phyloP scores from a whole-genome alignment of 352 stramenopile species.

The Blastocystis sp. region DNA sequence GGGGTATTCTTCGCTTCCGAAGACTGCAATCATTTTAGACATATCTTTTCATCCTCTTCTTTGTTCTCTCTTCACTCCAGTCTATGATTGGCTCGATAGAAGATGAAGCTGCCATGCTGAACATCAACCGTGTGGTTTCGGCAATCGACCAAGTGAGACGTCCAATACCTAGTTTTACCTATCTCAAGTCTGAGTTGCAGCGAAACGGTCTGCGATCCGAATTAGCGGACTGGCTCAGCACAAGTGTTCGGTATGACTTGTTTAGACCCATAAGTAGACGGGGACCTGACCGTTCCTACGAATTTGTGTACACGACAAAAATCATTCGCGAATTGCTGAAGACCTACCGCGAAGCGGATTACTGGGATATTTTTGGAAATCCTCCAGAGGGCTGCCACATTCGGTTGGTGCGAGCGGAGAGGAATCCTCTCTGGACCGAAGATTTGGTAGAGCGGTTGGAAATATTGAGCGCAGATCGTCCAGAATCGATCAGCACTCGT shows the following conservation, averaged over 20 bases:
- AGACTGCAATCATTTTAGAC: conserved; percentile 27
- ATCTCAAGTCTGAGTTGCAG: conserved; percentile 17
- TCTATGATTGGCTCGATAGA: conserved; percentile 46
- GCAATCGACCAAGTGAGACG: conserved; percentile 25
- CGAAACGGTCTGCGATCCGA: neutral
- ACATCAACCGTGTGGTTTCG: conserved; percentile 1
- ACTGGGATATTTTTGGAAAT: conserved; percentile 12
- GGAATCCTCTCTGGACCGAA: neutral
- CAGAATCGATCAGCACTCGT: neutral
- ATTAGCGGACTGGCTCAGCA: conserved; percentile 39
- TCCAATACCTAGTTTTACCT: conserved; percentile 28
- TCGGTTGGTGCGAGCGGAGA: neutral
- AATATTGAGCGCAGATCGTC: neutral
- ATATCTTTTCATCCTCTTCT: neutral
- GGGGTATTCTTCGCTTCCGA: neutral
- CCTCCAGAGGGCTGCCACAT: neutral
- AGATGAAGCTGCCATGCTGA: conserved; percentile 8
- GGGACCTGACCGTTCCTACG: neutral
- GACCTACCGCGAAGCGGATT: neutral
- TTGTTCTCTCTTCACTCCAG: neutral
- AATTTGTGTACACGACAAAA: conserved; percentile 29
- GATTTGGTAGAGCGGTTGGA: conserved; percentile 28
- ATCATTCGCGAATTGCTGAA: conserved; percentile 27
- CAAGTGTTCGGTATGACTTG: neutral
- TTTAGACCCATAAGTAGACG: neutral